Conservation (phyloP, 1,284 basidiomycete species). For the Ceratobasidium sp. region DNA sequence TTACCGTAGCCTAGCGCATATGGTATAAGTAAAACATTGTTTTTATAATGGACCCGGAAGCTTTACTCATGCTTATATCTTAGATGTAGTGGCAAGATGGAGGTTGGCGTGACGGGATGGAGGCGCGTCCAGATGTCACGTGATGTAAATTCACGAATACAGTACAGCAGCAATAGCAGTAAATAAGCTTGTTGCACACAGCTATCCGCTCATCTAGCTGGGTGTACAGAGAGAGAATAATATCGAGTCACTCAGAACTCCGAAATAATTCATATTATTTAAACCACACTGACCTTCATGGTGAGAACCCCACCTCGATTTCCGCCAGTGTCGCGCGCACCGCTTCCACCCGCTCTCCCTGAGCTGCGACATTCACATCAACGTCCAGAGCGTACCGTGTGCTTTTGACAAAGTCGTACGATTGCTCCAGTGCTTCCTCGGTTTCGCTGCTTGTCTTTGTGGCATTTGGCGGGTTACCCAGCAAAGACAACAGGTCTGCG, state of each 20-base stretch:
- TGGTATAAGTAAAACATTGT: background rate
- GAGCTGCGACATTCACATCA: slow-evolving; percentile 19
- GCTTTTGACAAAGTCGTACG: slow-evolving; percentile 30
- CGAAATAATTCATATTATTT: too few species aligned
- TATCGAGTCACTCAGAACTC: too few species aligned
- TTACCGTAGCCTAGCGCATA: slow-evolving; percentile 13
- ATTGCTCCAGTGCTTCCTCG: slow-evolving; percentile 21
- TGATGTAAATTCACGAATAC: slow-evolving; percentile 29
- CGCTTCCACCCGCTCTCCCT: slow-evolving; percentile 36
- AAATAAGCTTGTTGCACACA: background rate
- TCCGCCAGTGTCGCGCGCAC: slow-evolving; percentile 32
- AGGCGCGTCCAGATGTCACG: slow-evolving; percentile 31
- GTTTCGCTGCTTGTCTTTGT: background rate
- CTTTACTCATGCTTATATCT: slow-evolving; percentile 28
- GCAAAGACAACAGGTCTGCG: slow-evolving; percentile 10
- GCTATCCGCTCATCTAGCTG: background rate
- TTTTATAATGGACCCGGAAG: background rate
- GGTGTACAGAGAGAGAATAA: too few species aligned
- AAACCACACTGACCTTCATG: slow-evolving; percentile 4
- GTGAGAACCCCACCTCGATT: slow-evolving; percentile 23
- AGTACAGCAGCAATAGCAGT: background rate
- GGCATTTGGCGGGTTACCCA: slow-evolving; percentile 2
- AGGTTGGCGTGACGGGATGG: slow-evolving; percentile 20
- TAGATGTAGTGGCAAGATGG: background rate
- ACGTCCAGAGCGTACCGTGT: slow-evolving; percentile 15